Evolutionary conservation across 768 basidiomycete genomes (phyloP).

Genomic region (Russula ochroleuca): DNA sequence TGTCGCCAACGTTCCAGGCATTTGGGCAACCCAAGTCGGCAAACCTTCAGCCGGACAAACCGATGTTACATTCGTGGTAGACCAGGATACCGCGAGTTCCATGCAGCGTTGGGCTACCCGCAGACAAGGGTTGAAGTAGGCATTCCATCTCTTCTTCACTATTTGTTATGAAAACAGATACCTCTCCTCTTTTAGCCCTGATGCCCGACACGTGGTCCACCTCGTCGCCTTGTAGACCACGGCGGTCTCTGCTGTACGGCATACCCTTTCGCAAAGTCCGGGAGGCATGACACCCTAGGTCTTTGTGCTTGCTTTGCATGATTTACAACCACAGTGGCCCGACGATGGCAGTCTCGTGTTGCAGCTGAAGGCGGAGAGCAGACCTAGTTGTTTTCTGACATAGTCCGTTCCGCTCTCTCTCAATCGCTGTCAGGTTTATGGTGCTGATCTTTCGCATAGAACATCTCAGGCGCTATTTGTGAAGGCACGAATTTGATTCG

Average conservation of each 20-base stretch:
- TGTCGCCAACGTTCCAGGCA: slow-evolving; percentile 11
- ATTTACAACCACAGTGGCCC: slow-evolving; percentile 22
- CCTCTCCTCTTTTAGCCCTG: slow-evolving; percentile 10
- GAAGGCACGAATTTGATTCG: slow-evolving; percentile 19
- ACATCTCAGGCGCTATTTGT: slow-evolving; percentile 17
- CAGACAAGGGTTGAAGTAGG: slow-evolving; percentile 20
- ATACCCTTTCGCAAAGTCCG: slow-evolving; percentile 7
- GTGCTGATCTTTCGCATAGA: not conserved
- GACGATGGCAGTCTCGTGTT: slow-evolving; percentile 19
- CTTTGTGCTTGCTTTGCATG: slow-evolving; percentile 15
- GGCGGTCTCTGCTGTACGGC: slow-evolving; percentile 12
- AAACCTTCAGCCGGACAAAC: slow-evolving; percentile 14
- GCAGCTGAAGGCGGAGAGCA: slow-evolving; percentile 20
- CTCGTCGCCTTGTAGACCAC: slow-evolving; percentile 15
- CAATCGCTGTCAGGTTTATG: not conserved
- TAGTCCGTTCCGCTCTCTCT: slow-evolving; percentile 16
- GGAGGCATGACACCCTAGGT: slow-evolving; percentile 17
- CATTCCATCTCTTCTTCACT: not conserved
- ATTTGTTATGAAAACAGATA: not conserved
- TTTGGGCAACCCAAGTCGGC: slow-evolving; percentile 24
- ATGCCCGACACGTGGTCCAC: slow-evolving; percentile 18
- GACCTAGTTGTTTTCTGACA: slow-evolving; percentile 16
- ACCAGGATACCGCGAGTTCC: slow-evolving; percentile 15
- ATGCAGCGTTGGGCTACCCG: slow-evolving; percentile 21
- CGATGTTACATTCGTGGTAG: slow-evolving; percentile 16